phyloP scores from a whole-genome alignment of 2,329 filamentous ascomycete species.

The Zelopaecilomyces penicillatus region DNA sequence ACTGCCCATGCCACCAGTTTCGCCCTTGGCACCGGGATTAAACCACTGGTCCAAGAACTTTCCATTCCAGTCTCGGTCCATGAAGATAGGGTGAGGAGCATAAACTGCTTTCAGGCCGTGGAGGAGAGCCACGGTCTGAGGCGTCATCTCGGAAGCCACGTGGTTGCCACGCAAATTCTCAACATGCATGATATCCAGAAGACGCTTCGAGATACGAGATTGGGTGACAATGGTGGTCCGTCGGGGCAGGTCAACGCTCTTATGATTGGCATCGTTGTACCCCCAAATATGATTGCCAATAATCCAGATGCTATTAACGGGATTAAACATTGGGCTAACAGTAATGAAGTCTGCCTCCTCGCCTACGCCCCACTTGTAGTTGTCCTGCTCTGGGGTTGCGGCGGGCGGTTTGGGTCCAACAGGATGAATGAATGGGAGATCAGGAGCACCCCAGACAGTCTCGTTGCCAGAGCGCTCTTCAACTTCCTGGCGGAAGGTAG shows the following conservation, averaged over 20 bases:
- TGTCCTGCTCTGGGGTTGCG: constrained; percentile 49
- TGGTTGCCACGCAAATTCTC: constrained; percentile 68
- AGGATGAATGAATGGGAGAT: constrained; percentile 51
- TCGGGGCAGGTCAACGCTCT: constrained; percentile 52
- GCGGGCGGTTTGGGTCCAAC: constrained; percentile 56
- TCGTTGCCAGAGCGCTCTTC: constrained; percentile 42
- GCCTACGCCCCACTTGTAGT: constrained; percentile 68
- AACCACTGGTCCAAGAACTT: constrained; percentile 49
- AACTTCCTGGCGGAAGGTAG: constrained; percentile 57
- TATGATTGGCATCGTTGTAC: constrained; percentile 45
- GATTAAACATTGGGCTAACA: constrained; percentile 73
- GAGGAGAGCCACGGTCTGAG: constrained; percentile 62
- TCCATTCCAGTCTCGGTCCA: constrained; percentile 63
- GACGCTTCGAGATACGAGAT: constrained; percentile 60
- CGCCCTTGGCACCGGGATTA: constrained; percentile 48
- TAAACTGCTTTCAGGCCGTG: constrained; percentile 74
- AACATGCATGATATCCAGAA: constrained; percentile 69
- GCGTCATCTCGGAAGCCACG: constrained; percentile 73
- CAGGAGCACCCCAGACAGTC: constrained; percentile 59
- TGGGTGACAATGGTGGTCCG: constrained; percentile 73
- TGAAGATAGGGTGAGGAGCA: constrained; percentile 70
- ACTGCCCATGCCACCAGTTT: constrained; percentile 45
- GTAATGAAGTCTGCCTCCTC: constrained; percentile 68
- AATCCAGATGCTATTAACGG: constrained; percentile 63
- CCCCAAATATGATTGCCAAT: constrained; percentile 61